Base-by-base conservation (phyloP, 2,329 filamentous ascomycete species). In the Pyrenophora tritici-repentis region DNA sequence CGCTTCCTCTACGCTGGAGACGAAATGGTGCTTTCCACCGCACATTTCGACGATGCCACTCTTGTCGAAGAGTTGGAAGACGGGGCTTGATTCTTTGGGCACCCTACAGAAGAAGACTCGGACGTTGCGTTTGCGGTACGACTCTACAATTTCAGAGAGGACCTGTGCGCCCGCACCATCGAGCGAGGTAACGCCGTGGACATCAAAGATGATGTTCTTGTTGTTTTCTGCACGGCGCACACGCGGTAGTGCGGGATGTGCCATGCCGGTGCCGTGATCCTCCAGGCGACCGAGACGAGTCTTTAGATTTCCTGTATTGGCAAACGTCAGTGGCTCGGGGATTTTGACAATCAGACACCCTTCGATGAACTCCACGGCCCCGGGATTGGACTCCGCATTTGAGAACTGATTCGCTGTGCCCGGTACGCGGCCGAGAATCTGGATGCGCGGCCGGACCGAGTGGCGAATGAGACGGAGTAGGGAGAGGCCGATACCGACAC, bases 331-430 rank as follows among this genome's bases (percentile, higher is more conserved):
- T 0, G 94, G 94, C 70, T 99, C 94, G 0, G 94, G 93, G 47
- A 99, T 97, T 79, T 97, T 97, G 65, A 97, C 91, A 53, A 99
- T 96, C 8, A 99, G 79, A 54, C 90, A 95, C 13, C 93, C 90
- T 59, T 97, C 92, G 45, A 97, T 83, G 65, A 96, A 92, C 71
- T 97, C 93, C 3, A 97, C 80, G 22, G 83, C 81, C 37, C 88
- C 85, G 0, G 87, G 83, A 48, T 89, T 83, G 0, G 87, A 66
- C 63, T 87, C 92, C 1, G 92, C 91, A 64, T 95, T 96, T 58
- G 93, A 90, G 66, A 96, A 97, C 4, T 85, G 85, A 58, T 88
- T 84, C 0, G 73, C 73, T 0, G 90, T 95, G 9, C 89, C 90
- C 0, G 89, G 89, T 1, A 96, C 86, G 49, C 93, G 90, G 31